Conservation (phyloP, 1,284 basidiomycete species). For the Gymnopus androsaceus region DNA sequence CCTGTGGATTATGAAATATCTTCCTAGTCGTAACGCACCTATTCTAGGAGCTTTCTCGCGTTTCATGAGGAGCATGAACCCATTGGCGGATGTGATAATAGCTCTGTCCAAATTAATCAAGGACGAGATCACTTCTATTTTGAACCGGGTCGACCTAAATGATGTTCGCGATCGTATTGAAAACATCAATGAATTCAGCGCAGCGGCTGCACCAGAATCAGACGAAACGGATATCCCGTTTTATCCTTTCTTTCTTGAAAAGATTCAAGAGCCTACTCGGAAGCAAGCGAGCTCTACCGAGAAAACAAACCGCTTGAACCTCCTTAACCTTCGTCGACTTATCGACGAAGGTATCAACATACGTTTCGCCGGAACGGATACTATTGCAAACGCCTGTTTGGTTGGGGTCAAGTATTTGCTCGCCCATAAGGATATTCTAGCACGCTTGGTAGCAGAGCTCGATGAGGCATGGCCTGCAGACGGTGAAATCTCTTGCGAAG, state of each 20-base stretch:
- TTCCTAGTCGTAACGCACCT: constrained; percentile 8
- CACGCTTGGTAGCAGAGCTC: constrained; percentile 14
- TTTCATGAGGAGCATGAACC: background rate
- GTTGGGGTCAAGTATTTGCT: constrained; percentile 16
- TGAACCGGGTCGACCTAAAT: too few species aligned
- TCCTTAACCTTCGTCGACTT: background rate
- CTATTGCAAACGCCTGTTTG: constrained; percentile 16
- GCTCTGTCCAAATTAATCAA: background rate
- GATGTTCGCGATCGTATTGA: background rate
- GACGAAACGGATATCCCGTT: background rate
- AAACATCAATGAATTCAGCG: background rate
- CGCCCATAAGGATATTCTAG: background rate
- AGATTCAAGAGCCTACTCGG: background rate
- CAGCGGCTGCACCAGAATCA: background rate
- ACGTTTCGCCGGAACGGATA: constrained; percentile 18
- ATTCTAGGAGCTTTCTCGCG: background rate
- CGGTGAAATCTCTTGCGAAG: constrained; percentile 3
- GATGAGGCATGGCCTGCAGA: constrained; percentile 17
- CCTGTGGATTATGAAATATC: constrained; percentile 19
- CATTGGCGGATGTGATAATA: background rate
- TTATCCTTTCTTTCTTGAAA: background rate
- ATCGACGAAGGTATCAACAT: constrained; percentile 12
- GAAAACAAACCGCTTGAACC: background rate
- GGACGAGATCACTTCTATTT: background rate
- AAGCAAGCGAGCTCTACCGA: background rate